Base-by-base conservation (phyloP, 2,329 filamentous ascomycete species). In the Fusarium fujikuroi region DNA sequence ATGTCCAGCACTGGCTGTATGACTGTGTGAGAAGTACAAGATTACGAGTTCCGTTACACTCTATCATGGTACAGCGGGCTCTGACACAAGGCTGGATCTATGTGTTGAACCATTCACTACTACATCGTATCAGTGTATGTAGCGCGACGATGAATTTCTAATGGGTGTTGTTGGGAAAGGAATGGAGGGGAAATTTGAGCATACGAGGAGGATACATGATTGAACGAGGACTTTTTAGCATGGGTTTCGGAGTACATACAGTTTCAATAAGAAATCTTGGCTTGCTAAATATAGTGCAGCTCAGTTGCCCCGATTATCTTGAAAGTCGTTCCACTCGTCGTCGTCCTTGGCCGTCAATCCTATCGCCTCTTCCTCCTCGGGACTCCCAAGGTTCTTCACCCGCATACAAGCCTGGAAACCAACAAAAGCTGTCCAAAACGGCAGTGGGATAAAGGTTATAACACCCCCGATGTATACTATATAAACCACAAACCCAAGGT, bases 391-490 rank as follows among this genome's bases (percentile, higher is more conserved):
- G 21, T 62, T 56, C 23, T 47, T 66, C 9, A 77, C 70, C 47
- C 73, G 66, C 34, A 53, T 68, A 30, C 66, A 49, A 4, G 69
- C 71, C 50, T 66, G 56, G 18, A 65, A 44, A 16, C 69, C 74
- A 15, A 67, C 63, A 54, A 65, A 69, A 30, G 71, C 53, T 7
- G 69, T 34, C 75, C 76, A 77, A 8, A 58, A 43, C 28, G 66
- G 32, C 32, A 77, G 44, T 15, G 60, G 34, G 3, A 71, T 46
- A 10, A 42, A 63, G 14, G 57, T 19, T 12, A 70, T 28, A 1
- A 66, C 14, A 21, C 66, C 42, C 5, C 50, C 61, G 12, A 69
- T 36, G 23, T 67, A 50, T 2, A 70, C 3, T 34, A 61, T 34
- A 14, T 49, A 52, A n/a, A 60, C 28, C 18, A 76, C 7, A 10